Evolutionary conservation across 768 basidiomycete genomes (phyloP), one percentile per base, ranked within the genome.

Genomic region (Agaricus sinodeliciosus): DNA sequence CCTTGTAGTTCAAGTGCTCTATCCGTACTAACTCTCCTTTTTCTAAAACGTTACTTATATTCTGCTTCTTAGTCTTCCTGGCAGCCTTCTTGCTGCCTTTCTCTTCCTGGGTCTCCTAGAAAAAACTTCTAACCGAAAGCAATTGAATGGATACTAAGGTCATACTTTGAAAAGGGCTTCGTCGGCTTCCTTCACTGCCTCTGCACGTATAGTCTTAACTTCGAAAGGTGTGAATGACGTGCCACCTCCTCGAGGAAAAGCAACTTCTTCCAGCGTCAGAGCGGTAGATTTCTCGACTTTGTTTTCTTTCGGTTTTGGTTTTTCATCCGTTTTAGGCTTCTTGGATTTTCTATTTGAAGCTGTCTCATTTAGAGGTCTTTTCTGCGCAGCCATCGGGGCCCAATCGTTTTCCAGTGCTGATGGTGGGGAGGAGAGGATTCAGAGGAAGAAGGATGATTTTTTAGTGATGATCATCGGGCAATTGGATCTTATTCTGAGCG

Each of bases 161-260:
- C 78, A 44, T 55, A 85, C 88, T 69, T 79, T 68, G 62, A 91
- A 87, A 3, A 92, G 69, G 57, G 93, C 90, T 31, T 80, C 78
- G 61, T 94, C 80, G 0, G 90, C 93, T 65, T 96, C 94, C 63
- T 83, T 82, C 8, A 81, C 72, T 4, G 84, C 95, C 66, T 98
- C 95, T 19, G 87, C 83, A 48, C 85, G 81, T 34, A 91, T 81
- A 49, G 84, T 72, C 68, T 94, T 94, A 49, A 93, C 85, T 67
- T 99, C 94, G 6, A 91, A 70, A 28, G 93, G 86, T 16, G 94
- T 96, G 59, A 95, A 78, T 28, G 74, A 78, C 1, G 92, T 89
- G 48, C 95, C 95, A 25, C 95, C 95, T 25, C 95, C 96, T 59
- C 95, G 84, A 53, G 94, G 94, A 69, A 98, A 99, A 67, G 94